phyloP scores from a whole-genome alignment of 2,329 filamentous ascomycete genomes.

The Fusarium fujikuroi region DNA sequence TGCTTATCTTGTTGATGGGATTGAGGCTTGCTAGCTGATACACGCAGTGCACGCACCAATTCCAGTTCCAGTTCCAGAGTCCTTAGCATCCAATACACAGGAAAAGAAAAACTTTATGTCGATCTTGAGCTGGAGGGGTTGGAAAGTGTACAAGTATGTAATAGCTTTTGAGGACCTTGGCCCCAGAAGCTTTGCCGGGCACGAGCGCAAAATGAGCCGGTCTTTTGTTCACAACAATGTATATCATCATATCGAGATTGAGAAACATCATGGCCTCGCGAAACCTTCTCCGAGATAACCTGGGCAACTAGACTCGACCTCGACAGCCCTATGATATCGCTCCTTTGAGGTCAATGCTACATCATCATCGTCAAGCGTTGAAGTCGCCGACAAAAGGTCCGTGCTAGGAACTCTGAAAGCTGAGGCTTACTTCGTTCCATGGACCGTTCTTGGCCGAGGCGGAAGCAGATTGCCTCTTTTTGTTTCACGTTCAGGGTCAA shows the following conservation, averaged over 20 bases:
- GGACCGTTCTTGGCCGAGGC: neutral
- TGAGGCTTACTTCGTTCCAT: conserved; percentile 8
- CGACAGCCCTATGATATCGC: conserved; percentile 27
- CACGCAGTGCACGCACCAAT: neutral
- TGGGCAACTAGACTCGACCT: neutral
- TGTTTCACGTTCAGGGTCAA: conserved; percentile 23
- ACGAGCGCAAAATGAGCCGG: neutral
- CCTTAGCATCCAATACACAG: conserved; percentile 9
- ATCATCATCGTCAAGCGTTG: neutral
- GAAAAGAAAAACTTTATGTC: conserved; percentile 23
- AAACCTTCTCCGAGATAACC: conserved; percentile 6
- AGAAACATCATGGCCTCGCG: conserved; percentile 4
- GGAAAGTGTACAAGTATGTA: neutral
- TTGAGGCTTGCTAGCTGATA: conserved; percentile 27
- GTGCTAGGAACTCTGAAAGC: conserved; percentile 6
- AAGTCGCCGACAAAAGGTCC: conserved; percentile 2
- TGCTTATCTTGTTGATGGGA: conserved; percentile 5
- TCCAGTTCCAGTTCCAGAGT: neutral
- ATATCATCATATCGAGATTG: neutral
- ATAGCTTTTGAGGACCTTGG: neutral
- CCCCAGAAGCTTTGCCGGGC: neutral
- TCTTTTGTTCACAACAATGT: neutral
- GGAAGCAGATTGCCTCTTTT: conserved; percentile 2
- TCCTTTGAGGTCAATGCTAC: conserved; percentile 8
- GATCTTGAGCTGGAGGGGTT: conserved; percentile 29